Percentiles rank a stretch among this genome's conserved stretches.
Conservation (phyloP, 768 basidiomycete species). For the Suillus occidentalis region DNA sequence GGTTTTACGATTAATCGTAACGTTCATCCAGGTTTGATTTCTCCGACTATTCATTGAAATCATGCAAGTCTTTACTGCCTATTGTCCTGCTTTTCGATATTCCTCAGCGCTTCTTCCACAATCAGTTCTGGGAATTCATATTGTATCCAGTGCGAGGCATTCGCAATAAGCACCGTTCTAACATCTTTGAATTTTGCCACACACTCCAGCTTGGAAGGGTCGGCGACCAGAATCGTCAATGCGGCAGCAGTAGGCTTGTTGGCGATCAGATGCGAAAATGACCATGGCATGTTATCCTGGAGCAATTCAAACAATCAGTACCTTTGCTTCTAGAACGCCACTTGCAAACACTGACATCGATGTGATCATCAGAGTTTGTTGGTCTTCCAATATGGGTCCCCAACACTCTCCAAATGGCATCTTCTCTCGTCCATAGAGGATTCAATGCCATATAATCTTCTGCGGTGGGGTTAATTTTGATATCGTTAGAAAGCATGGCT, state of each 20-base stretch:
- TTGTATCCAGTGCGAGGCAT: conserved; percentile 19
- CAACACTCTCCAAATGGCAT: conserved; percentile 13
- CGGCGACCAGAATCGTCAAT: conserved; percentile 12
- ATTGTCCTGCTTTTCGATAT: neutral
- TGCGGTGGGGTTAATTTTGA: neutral
- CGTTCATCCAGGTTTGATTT: too few species aligned
- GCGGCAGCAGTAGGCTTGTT: conserved; percentile 8
- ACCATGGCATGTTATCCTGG: conserved; percentile 18
- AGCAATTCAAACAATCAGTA: neutral
- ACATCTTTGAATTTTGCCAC: conserved; percentile 12
- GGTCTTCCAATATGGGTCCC: conserved; percentile 8
- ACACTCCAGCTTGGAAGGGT: conserved; percentile 14
- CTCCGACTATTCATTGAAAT: too few species aligned
- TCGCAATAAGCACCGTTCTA: conserved; percentile 8
- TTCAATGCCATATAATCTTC: conserved; percentile 10
- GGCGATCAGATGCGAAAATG: conserved; percentile 12
- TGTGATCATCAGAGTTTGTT: conserved; percentile 8
- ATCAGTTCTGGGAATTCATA: conserved; percentile 16
- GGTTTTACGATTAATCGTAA: too few species aligned
- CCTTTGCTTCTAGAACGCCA: neutral
- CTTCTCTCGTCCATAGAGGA: neutral
- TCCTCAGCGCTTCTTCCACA: conserved; percentile 11
- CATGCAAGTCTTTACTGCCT: neutral
- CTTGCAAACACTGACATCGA: conserved; percentile 7
- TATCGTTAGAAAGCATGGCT: neutral